These are phyloP conservation scores for Teratosphaeria pseudoeucalypti DNA, from an alignment of 2,329 filamentous ascomycete species.

Conservation along the genomic window DNA sequence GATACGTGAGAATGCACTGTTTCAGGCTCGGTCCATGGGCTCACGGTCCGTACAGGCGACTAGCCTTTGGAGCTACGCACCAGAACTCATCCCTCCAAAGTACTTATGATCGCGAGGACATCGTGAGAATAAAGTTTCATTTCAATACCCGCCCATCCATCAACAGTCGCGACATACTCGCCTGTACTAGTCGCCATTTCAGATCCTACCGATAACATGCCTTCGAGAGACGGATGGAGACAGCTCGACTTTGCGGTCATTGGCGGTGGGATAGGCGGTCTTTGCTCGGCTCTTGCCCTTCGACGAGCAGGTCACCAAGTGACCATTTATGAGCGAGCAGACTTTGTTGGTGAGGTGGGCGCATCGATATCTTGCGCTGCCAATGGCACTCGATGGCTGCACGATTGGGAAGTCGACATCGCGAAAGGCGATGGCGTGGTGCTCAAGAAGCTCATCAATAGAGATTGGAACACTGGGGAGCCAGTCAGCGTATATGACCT, in stretches of 20 bases:
- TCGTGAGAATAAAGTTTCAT: background rate
- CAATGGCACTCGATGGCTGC: slow-evolving; percentile 59
- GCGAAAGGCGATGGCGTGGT: slow-evolving; percentile 55
- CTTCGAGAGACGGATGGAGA: slow-evolving; percentile 6
- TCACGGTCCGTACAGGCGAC: background rate
- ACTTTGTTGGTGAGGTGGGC: slow-evolving; percentile 59
- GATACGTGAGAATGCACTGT: background rate
- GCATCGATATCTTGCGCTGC: slow-evolving; percentile 58
- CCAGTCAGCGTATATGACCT: slow-evolving; percentile 54
- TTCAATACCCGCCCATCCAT: background rate
- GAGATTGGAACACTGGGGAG: slow-evolving; percentile 60
- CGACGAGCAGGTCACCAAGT: slow-evolving; percentile 44
- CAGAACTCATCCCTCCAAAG: background rate
- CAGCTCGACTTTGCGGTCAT: slow-evolving; percentile 29
- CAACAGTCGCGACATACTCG: background rate
- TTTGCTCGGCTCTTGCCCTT: slow-evolving; percentile 42
- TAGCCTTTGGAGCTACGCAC: background rate
- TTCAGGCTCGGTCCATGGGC: background rate
- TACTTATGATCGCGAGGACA: background rate
- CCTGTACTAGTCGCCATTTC: background rate
- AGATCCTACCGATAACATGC: background rate
- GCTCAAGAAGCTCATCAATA: slow-evolving; percentile 55
- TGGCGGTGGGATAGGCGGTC: slow-evolving; percentile 45
- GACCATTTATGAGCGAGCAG: slow-evolving; percentile 53
- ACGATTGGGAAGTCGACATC: slow-evolving; percentile 58